These are phyloP conservation scores for Arctium lappa DNA, from an alignment of 129 eudicot genomes.

Conservation along the genomic window DNA sequence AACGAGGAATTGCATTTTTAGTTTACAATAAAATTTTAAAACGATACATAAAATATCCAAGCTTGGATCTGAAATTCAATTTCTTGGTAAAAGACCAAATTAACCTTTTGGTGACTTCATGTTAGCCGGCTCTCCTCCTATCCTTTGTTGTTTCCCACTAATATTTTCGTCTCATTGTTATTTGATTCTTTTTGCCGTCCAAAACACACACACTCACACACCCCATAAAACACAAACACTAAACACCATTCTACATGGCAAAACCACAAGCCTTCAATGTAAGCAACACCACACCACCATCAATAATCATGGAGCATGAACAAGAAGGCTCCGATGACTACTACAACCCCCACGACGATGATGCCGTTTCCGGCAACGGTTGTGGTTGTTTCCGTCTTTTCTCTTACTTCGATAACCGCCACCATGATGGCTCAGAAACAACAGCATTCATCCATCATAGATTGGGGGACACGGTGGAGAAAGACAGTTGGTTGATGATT, in stretches of 20 bases:
- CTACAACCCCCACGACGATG: constrained; percentile 16
- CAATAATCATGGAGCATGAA: constrained; percentile 23
- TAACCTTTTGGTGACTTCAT: neutral
- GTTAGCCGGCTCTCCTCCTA: constrained; percentile 18
- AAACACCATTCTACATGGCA: neutral
- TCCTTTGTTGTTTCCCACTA: constrained; percentile 35
- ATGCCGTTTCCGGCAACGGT: neutral
- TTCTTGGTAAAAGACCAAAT: neutral
- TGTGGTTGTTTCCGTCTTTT: constrained; percentile 40
- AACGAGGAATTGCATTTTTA: too few species aligned
- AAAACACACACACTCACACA: constrained; percentile 20
- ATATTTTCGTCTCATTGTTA: constrained; percentile 9
- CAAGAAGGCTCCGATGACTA: constrained; percentile 20
- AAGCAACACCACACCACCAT: constrained; percentile 16
- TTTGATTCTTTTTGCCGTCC: constrained; percentile 26
- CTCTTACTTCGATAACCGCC: constrained; percentile 13
- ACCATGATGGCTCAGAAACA: constrained; percentile 11
- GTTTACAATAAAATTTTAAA: too few species aligned
- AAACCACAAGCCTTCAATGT: constrained; percentile 4
- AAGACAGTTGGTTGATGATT: constrained; percentile 48
- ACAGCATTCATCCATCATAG: constrained; percentile 11
- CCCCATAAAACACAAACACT: constrained; percentile 17
- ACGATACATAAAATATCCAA: too few species aligned
- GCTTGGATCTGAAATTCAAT: neutral
- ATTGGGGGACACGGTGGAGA: constrained; percentile 12